Percentiles rank a stretch among this genome's conserved stretches.
phyloP scores from a whole-genome alignment of 164 flowering plant genomes.

The Brasenia schreberi region DNA sequence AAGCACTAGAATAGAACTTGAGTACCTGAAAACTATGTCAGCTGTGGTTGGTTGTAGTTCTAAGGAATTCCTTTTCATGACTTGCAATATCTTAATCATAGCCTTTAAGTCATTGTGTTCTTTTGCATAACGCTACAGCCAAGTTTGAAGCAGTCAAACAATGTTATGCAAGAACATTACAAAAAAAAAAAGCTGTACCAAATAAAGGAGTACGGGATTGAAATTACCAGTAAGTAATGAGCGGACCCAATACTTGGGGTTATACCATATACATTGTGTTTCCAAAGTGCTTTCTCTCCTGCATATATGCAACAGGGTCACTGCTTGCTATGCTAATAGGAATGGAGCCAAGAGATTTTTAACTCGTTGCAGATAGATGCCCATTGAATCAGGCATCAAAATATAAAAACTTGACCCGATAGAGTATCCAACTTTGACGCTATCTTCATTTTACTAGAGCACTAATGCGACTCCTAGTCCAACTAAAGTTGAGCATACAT shows the following conservation, averaged over 20 bases:
- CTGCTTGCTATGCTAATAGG: no score
- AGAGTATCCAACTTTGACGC: neutral
- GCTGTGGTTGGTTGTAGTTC: constrained; percentile 87
- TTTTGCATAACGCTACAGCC: constrained; percentile 52
- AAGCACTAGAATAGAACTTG: neutral
- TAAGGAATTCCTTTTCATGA: constrained; percentile 53
- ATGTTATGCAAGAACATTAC: neutral
- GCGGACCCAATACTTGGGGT: constrained; percentile 65
- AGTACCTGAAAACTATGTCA: constrained; percentile 86
- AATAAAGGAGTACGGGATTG: neutral
- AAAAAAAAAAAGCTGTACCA: neutral
- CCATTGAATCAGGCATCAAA: neutral
- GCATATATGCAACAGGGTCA: constrained; percentile 3
- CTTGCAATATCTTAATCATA: constrained; percentile 61
- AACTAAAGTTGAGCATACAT: neutral
- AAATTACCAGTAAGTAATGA: constrained; percentile 61
- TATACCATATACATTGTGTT: constrained; percentile 75
- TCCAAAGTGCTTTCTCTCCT: constrained; percentile 70
- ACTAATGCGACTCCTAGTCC: neutral
- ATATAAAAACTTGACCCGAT: neutral
- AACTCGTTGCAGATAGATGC: no score
- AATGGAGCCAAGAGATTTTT: no score
- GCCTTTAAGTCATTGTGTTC: constrained; percentile 54
- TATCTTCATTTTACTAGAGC: neutral
- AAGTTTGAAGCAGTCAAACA: neutral